phyloP scores from a whole-genome alignment of 2,329 filamentous ascomycete species.

The Penicillium sclerotigenum region DNA sequence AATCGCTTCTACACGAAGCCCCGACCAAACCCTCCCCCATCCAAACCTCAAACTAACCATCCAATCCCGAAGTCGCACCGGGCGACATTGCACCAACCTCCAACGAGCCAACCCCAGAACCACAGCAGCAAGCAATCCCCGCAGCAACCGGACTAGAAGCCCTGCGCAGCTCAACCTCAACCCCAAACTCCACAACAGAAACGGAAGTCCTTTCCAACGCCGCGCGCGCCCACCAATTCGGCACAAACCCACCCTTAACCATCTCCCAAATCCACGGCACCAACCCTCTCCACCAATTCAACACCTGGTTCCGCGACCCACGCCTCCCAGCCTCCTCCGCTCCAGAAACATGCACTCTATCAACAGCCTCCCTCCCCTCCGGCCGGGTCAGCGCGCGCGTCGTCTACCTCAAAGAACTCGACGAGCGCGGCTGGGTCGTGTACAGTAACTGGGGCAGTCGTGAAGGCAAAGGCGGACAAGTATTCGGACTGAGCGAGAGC shows the following conservation, averaged over 20 bases:
- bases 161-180: conserved; percentile 35
- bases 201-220: conserved; percentile 36
- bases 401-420: conserved; percentile 95
- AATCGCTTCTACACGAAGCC: not conserved
- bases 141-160: conserved; percentile 12
- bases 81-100: conserved; percentile 38
- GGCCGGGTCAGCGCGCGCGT: conserved; percentile 80
- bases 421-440: conserved; percentile 76
- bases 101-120: conserved; percentile 16
- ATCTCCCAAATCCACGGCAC: conserved; percentile 42
- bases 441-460: conserved; percentile 86
- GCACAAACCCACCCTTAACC: conserved; percentile 42
- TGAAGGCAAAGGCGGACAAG: conserved; percentile 48
- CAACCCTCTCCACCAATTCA: conserved; percentile 76
- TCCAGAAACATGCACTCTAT: conserved; percentile 83
- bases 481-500: conserved; percentile 31
- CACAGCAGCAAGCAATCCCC: conserved; percentile 5
- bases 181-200: conserved; percentile 36
- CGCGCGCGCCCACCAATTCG: conserved; percentile 44
- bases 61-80: conserved; percentile 36
- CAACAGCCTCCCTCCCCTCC: conserved; percentile 77
- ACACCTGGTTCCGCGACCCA: conserved; percentile 80
- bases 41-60: conserved; percentile 11
- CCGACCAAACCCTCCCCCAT: not conserved
- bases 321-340: conserved; percentile 61